Base-by-base conservation (phyloP, 352 stramenopile genomes). In the Globisporangium recalcitrans region DNA sequence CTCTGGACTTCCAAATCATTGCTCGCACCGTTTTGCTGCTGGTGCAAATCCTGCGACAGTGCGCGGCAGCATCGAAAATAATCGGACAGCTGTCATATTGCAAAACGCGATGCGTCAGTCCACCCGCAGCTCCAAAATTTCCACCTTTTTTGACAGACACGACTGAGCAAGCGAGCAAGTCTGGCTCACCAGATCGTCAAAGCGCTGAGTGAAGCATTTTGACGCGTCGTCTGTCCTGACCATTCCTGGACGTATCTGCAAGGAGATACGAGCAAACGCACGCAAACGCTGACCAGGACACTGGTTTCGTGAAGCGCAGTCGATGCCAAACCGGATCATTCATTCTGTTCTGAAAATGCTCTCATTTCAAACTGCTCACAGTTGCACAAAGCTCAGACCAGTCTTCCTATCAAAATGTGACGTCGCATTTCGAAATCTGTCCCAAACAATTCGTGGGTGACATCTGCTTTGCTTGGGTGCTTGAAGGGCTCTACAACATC, bases 371-470 rank as follows among this genome's bases (percentile, higher is more conserved):
- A 44, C 36, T 44, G 14, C 36, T n/a, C 36, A 19, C 14, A n/a
- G 36, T 44, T 44, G 36, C 36, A 44, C 36, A 38, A 38, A n/a
- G n/a, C n/a, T n/a, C n/a, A 42, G 36, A 44, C n/a, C 36, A 36
- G 48, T 53, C n/a, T n/a, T n/a, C n/a, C n/a, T n/a, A n/a, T n/a
- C n/a, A n/a, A n/a, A n/a, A n/a, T n/a, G n/a, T 22, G 2, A 24
- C 48, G 7, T 36, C 48, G 24, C 2, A 4, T 54, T 16, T 24
- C 32, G 13, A 8, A 54, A 38, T 54, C 6, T 54, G 26, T 36
- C 6, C 24, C 44, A 51, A 49, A 51, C 16, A 51, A 54, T 21
- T 10, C 26, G 48, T 54, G 48, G 47, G 47, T 53, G 47, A 27
- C 21, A 51, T 26, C n/a, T 51, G 42, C 34, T 2, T 31, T 2